Percentiles rank a stretch among this genome's conserved stretches.
These are phyloP conservation scores for Apiospora koreana DNA, from an alignment of 2,329 filamentous ascomycete species.

Conservation along the genomic window DNA sequence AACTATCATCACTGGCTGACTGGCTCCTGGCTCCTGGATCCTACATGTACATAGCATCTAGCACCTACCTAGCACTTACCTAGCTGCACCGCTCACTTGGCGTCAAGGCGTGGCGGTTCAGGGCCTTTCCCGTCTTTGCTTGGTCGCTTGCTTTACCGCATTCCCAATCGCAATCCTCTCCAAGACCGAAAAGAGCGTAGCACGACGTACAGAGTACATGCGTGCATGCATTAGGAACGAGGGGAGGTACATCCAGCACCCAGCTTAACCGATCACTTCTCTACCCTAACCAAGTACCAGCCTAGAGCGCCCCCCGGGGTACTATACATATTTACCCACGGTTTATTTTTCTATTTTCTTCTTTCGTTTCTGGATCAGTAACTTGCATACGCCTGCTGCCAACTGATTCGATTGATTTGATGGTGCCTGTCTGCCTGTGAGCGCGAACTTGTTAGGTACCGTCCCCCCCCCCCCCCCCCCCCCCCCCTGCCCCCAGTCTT, in stretches of 20 bases:
- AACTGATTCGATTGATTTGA: background rate
- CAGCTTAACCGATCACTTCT: background rate
- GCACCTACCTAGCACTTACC: too few species aligned
- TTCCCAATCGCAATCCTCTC: background rate
- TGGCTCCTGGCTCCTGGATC: too few species aligned
- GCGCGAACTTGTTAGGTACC: background rate
- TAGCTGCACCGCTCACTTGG: slow-evolving; percentile 1
- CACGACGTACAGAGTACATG: background rate
- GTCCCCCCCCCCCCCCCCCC: background rate
- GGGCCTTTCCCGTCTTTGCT: background rate
- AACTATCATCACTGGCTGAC: too few species aligned
- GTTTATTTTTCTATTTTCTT: background rate
- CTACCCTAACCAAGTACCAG: background rate
- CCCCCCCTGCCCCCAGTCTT: slow-evolving; percentile 1
- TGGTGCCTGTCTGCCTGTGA: background rate
- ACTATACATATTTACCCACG: background rate
- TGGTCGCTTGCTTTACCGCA: slow-evolving; percentile 5
- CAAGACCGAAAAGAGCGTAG: background rate
- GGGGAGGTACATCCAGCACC: background rate
- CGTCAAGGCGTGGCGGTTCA: slow-evolving; percentile 3
- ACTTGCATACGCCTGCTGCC: background rate
- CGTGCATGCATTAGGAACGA: background rate
- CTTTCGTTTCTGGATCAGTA: background rate
- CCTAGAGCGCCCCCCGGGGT: background rate
- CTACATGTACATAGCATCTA: too few species aligned